These are phyloP conservation scores for Yamadazyma akitaensis DNA, from an alignment of 805 yeast species.

Conservation along the genomic window DNA sequence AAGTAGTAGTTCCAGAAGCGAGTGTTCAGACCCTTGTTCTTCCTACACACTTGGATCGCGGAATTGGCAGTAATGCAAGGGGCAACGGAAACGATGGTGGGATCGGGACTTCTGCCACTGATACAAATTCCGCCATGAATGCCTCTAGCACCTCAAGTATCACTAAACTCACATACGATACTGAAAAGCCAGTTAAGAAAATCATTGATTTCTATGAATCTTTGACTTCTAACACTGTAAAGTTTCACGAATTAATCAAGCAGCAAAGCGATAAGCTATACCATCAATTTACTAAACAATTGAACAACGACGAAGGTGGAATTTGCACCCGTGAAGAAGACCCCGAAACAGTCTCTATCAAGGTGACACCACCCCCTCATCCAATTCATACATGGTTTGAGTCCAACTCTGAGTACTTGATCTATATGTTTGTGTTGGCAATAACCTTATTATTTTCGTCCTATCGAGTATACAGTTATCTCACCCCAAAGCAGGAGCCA, in stretches of 20 bases:
- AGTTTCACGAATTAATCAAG: constrained; percentile 21
- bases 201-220: constrained; percentile 25
- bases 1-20: constrained; percentile 2
- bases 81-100: not conserved
- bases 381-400: constrained; percentile 3
- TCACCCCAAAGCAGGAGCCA: not conserved
- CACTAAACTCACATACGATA: not conserved
- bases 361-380: not conserved
- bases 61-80: not conserved
- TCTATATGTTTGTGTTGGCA: constrained; percentile 6
- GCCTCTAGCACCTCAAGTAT: not conserved
- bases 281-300: constrained; percentile 3
- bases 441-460: not conserved
- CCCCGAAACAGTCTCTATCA: not conserved
- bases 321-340: not conserved
- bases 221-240: constrained; percentile 13
- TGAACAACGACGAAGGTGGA: not conserved
- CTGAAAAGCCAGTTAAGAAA: constrained; percentile 5
- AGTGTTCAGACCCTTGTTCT: constrained; percentile 17
- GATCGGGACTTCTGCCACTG: not conserved
- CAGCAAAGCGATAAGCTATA: constrained; percentile 20
- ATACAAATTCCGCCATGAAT: not conserved
- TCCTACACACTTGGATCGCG: not conserved
- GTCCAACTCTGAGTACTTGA: constrained; percentile 11
- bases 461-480: not conserved